Evolutionary conservation across 768 basidiomycete species (phyloP).

Genomic region (Leucosporidium scottii): DNA sequence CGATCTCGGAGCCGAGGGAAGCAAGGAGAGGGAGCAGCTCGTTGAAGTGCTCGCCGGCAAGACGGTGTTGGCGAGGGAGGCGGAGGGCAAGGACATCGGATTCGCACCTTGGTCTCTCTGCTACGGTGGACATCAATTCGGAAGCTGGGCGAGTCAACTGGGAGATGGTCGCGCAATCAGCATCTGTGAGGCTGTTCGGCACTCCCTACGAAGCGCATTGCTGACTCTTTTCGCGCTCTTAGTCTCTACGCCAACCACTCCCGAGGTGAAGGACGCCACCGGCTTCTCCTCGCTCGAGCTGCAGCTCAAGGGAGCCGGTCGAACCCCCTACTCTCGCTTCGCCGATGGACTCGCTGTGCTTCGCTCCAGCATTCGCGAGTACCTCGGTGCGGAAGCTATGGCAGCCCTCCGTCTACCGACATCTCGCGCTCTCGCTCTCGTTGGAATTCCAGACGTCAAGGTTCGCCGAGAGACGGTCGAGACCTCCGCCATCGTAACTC

Average conservation of each 20-base stretch:
- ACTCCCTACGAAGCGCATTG: neutral
- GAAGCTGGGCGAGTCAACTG: slow-evolving; percentile 83
- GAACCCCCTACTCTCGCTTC: slow-evolving; percentile 84
- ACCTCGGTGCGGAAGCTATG: slow-evolving; percentile 77
- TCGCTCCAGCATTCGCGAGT: slow-evolving; percentile 91
- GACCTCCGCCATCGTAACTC: slow-evolving; percentile 40
- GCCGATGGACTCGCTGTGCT: slow-evolving; percentile 93
- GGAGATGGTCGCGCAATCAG: slow-evolving; percentile 95
- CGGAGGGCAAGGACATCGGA: neutral
- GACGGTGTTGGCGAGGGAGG: slow-evolving; percentile 53
- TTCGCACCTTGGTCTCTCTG: slow-evolving; percentile 30
- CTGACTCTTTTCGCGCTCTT: neutral
- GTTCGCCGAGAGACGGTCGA: slow-evolving; percentile 69
- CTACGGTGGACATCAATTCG: slow-evolving; percentile 64
- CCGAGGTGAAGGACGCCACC: slow-evolving; percentile 12
- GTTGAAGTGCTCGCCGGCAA: slow-evolving; percentile 75
- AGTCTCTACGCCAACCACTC: slow-evolving; percentile 25
- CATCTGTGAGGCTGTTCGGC: slow-evolving; percentile 49
- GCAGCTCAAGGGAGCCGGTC: slow-evolving; percentile 88
- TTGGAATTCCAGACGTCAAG: slow-evolving; percentile 62
- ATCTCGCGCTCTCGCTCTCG: slow-evolving; percentile 73
- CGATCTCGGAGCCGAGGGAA: slow-evolving; percentile 29
- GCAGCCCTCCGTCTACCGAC: slow-evolving; percentile 81
- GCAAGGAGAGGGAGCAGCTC: slow-evolving; percentile 55
- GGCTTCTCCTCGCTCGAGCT: slow-evolving; percentile 52